Percentiles rank a stretch among this genome's conserved stretches.
Conservation (phyloP, 2,329 filamentous ascomycete species). For the Graphiopsis chlorocephala region DNA sequence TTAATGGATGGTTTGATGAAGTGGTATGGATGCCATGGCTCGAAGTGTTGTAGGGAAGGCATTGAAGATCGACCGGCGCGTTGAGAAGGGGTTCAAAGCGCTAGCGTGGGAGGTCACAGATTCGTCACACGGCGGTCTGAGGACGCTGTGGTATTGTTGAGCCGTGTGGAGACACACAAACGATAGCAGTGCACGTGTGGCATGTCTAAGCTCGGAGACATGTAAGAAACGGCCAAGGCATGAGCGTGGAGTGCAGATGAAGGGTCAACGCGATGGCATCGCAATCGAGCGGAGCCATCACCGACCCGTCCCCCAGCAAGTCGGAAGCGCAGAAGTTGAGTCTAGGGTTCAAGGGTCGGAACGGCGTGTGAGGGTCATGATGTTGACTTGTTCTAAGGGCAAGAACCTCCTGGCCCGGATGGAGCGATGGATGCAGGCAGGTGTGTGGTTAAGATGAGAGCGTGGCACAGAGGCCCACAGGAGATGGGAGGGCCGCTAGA, state of each 20-base stretch:
- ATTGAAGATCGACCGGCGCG: background rate
- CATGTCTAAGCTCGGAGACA: background rate
- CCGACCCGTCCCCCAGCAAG: background rate
- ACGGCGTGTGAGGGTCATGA: background rate
- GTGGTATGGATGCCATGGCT: background rate
- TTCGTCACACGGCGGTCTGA: slow-evolving; percentile 4
- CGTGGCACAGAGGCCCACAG: background rate
- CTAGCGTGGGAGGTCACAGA: slow-evolving; percentile 8
- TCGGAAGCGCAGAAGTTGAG: background rate
- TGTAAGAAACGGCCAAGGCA: background rate
- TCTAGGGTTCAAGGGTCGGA: background rate
- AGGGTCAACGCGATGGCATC: background rate
- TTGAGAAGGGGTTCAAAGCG: slow-evolving; percentile 1
- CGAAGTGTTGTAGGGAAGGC: background rate
- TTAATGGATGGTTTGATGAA: background rate
- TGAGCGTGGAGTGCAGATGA: background rate
- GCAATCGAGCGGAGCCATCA: background rate
- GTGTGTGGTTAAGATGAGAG: background rate
- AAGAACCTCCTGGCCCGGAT: background rate
- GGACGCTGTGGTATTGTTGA: slow-evolving; percentile 3
- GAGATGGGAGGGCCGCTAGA: background rate
- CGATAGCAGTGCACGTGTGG: background rate
- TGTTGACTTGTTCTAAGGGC: background rate
- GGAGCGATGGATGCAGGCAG: background rate
- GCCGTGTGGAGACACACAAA: slow-evolving; percentile 5